Conservation (phyloP, 768 basidiomycete genomes). For the Panaeolus cyanescens region DNA sequence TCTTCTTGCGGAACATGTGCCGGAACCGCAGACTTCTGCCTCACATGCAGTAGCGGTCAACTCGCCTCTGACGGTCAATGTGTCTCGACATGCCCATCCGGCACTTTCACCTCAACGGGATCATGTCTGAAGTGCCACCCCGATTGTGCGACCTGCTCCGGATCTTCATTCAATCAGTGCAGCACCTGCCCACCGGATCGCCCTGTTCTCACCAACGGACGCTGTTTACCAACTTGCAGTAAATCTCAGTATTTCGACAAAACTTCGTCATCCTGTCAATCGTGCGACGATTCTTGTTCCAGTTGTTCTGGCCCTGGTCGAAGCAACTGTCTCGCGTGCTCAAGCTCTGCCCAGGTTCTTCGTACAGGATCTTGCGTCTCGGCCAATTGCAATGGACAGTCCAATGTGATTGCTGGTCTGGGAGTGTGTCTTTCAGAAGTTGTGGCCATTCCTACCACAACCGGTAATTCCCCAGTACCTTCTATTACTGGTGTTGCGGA, state of each 20-base stretch:
- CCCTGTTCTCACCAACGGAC: slow-evolving; percentile 73
- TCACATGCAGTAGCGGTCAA: slow-evolving; percentile 67
- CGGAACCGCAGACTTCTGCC: slow-evolving; percentile 68
- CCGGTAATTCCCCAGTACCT: slow-evolving; percentile 56
- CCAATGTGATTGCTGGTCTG: slow-evolving; percentile 64
- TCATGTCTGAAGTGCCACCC: slow-evolving; percentile 80
- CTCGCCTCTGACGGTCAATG: slow-evolving; percentile 77
- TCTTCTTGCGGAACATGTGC: slow-evolving; percentile 70
- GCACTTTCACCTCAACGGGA: slow-evolving; percentile 65
- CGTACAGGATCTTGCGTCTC: slow-evolving; percentile 64
- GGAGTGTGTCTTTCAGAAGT: slow-evolving; percentile 83
- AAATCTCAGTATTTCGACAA: slow-evolving; percentile 73
- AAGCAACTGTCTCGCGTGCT: slow-evolving; percentile 73
- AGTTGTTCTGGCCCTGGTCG: slow-evolving; percentile 75
- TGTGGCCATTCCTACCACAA: slow-evolving; percentile 50
- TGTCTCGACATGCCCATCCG: slow-evolving; percentile 72
- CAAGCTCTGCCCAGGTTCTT: slow-evolving; percentile 62
- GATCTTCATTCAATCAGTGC: slow-evolving; percentile 79
- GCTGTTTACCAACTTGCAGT: slow-evolving; percentile 79
- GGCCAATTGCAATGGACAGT: slow-evolving; percentile 58
- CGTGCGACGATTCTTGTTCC: slow-evolving; percentile 77
- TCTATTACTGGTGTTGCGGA: slow-evolving; percentile 57
- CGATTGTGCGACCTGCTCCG: slow-evolving; percentile 84
- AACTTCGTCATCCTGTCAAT: slow-evolving; percentile 60
- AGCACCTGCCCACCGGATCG: slow-evolving; percentile 64